phyloP scores from a whole-genome alignment of 108 stramenopile genomes.

The Cyclotella kingstonii region DNA sequence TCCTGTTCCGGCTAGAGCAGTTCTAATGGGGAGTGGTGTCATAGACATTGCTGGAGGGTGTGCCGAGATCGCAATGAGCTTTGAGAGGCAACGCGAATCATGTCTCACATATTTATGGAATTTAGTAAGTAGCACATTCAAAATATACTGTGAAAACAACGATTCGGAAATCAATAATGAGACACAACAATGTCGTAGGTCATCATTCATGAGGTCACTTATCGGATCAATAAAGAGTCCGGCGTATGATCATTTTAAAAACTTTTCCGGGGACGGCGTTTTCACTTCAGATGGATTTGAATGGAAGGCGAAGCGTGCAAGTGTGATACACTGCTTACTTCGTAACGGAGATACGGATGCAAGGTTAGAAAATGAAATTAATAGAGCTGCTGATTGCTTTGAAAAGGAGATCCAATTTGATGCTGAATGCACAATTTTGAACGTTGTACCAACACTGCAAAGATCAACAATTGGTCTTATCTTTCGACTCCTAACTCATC shows the following conservation, averaged over 20 bases:
- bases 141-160: too few species aligned
- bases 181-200: constrained; percentile 5
- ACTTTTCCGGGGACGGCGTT: constrained; percentile 89
- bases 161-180: not conserved
- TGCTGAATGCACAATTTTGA: constrained; percentile 4
- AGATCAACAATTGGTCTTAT: constrained; percentile 74
- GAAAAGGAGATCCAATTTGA: constrained; percentile 13
- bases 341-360: constrained; percentile 19
- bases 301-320: constrained; percentile 87
- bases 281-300: constrained; percentile 90
- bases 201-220: constrained; percentile 14
- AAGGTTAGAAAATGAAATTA: constrained; percentile 56
- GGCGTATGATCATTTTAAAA: constrained; percentile 90
- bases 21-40: constrained; percentile 41
- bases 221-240: constrained; percentile 80
- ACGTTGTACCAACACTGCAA: constrained; percentile 78
- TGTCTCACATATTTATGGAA: too few species aligned
- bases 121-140: too few species aligned
- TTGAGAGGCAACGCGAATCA: too few species aligned
- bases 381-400: constrained; percentile 62
- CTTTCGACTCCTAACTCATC: constrained; percentile 76
- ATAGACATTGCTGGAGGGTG: not conserved
- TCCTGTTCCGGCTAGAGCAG: constrained; percentile 74
- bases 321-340: constrained; percentile 75
- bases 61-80: too few species aligned